phyloP scores from a whole-genome alignment of 2,329 filamentous ascomycete species.

The Magnaporthiopsis rhizophila region DNA sequence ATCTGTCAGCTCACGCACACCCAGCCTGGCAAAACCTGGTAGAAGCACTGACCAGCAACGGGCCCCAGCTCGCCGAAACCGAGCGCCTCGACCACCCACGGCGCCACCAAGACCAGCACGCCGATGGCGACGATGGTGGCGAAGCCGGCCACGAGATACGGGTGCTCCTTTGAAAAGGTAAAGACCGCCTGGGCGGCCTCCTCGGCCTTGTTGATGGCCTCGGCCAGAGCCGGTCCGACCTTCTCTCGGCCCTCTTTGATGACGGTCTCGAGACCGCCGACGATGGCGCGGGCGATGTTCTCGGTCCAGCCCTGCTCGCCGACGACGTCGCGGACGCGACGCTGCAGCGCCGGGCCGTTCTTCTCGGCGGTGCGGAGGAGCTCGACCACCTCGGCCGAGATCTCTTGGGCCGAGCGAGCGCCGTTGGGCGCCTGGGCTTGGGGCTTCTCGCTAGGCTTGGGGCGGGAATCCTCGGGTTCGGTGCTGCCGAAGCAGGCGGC shows the following conservation, averaged over 20 bases:
- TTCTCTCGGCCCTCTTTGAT: not conserved
- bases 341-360: not conserved
- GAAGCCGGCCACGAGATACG: not conserved
- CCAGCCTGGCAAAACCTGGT: not conserved
- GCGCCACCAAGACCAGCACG: conserved; percentile 2
- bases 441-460: not conserved
- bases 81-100: conserved; percentile 2
- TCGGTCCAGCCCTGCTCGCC: conserved; percentile 3
- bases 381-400: not conserved
- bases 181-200: not conserved
- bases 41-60: not conserved
- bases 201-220: not conserved
- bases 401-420: not conserved
- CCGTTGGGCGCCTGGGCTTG: not conserved
- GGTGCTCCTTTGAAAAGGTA: not conserved
- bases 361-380: conserved; percentile 3
- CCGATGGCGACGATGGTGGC: conserved; percentile 5
- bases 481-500: not conserved
- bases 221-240: not conserved
- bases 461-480: not conserved
- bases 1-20: not conserved
- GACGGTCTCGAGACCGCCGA: not conserved
- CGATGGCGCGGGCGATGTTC: conserved; percentile 1
- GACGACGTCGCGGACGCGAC: not conserved
- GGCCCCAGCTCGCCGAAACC: not conserved